Percentiles rank a stretch among this genome's conserved stretches.
phyloP scores from a whole-genome alignment of 768 basidiomycete species.

The Hortiboletus campestris region DNA sequence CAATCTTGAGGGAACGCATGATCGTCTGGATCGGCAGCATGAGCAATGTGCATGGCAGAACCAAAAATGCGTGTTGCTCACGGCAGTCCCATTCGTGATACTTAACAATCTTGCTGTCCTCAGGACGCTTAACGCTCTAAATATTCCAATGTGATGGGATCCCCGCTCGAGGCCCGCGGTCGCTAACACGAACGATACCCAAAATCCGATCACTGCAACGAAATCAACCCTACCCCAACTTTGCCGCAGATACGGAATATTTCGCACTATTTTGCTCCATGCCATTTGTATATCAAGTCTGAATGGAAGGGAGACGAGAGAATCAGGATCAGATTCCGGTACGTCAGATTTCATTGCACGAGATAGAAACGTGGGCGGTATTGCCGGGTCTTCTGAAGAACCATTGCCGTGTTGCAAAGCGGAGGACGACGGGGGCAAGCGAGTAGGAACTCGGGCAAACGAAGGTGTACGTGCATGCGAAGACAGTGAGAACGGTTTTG shows the following conservation, averaged over 20 bases:
- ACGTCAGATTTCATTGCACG: constrained; percentile 44
- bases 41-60: constrained; percentile 5
- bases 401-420: background rate
- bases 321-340: constrained; percentile 34
- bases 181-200: constrained; percentile 78
- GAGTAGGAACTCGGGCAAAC: constrained; percentile 11
- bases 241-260: constrained; percentile 87
- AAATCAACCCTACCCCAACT: constrained; percentile 92
- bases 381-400: constrained; percentile 38
- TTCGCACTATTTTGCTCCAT: constrained; percentile 56
- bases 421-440: constrained; percentile 3
- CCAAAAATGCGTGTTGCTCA: constrained; percentile 35
- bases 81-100: constrained; percentile 89
- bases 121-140: constrained; percentile 85
- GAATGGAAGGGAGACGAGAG: constrained; percentile 56
- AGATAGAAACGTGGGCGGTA: constrained; percentile 50
- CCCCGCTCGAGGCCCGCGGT: constrained; percentile 66
- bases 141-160: constrained; percentile 74
- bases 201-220: constrained; percentile 82
- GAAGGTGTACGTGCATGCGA: constrained; percentile 19
- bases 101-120: constrained; percentile 79
- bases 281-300: constrained; percentile 55
- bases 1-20: constrained; percentile 88
- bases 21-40: constrained; percentile 54
- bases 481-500: constrained; percentile 54